phyloP scores from a whole-genome alignment of 2,329 filamentous ascomycete genomes.

The Tolypocladium album region DNA sequence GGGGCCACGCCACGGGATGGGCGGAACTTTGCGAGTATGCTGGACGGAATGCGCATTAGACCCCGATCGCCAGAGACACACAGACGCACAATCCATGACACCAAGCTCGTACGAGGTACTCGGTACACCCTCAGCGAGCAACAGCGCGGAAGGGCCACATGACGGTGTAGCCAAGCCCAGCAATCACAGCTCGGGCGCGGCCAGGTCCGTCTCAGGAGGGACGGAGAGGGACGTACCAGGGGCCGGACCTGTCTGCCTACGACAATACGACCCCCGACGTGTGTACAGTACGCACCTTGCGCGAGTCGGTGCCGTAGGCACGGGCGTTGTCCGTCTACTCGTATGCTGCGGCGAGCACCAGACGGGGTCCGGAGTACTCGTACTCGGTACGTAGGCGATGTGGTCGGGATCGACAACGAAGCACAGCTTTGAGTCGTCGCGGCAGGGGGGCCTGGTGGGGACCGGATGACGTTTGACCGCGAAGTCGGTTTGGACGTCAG shows the following conservation, averaged over 20 bases:
- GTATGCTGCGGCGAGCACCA: no score
- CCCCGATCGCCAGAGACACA: neutral
- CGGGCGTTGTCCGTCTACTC: neutral
- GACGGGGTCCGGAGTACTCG: neutral
- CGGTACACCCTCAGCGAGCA: neutral
- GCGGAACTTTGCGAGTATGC: neutral
- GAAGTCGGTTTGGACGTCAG: neutral
- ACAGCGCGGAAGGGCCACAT: neutral
- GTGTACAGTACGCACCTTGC: neutral
- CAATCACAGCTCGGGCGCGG: neutral
- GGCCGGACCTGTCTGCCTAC: neutral
- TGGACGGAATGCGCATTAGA: neutral
- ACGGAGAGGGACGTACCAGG: neutral
- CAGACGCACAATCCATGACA: neutral
- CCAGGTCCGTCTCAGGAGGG: neutral
- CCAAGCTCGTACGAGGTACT: neutral
- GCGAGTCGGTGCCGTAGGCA: neutral
- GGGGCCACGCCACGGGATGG: neutral
- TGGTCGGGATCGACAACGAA: neutral
- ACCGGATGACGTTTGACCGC: constrained; percentile 8
- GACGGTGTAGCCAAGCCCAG: neutral
- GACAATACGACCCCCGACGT: neutral
- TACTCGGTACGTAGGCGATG: neutral
- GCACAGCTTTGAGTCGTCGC: neutral
- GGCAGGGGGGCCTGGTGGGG: constrained; percentile 1